phyloP scores from a whole-genome alignment of 768 basidiomycete species.

The Astraeus odoratus region DNA sequence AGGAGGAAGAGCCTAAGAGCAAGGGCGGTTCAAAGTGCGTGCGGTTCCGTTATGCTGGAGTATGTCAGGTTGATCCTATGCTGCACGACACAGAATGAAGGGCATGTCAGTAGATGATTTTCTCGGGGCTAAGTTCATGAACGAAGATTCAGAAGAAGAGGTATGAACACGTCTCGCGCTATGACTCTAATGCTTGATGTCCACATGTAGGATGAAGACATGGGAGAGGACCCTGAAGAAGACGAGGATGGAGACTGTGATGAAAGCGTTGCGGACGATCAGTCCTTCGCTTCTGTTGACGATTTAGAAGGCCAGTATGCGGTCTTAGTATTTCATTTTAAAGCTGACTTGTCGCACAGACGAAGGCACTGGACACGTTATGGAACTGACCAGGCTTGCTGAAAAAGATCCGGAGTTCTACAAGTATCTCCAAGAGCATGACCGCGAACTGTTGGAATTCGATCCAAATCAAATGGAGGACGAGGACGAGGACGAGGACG shows the following conservation, averaged over 20 bases:
- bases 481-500: constrained; percentile 45
- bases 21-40: constrained; percentile 10
- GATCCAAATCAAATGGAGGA: constrained; percentile 36
- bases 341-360: constrained; percentile 32
- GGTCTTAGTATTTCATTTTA: constrained; percentile 1
- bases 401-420: constrained; percentile 99
- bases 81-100: constrained; percentile 12
- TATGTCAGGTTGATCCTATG: constrained; percentile 2
- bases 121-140: constrained; percentile 68
- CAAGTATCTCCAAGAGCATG: constrained; percentile 96
- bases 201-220: constrained; percentile 17
- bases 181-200: constrained; percentile 2
- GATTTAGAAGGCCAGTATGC: constrained; percentile 54
- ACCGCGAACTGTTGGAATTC: constrained; percentile 85
- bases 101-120: constrained; percentile 75
- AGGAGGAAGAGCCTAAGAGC: constrained; percentile 13
- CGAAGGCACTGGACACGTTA: constrained; percentile 67
- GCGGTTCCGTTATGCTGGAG: neutral
- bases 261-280: constrained; percentile 43
- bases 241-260: constrained; percentile 39
- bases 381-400: constrained; percentile 80
- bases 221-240: constrained; percentile 25
- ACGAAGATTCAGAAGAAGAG: constrained; percentile 45
- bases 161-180: constrained; percentile 16
- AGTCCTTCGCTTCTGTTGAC: constrained; percentile 73